phyloP scores from a whole-genome alignment of 768 basidiomycete species.

The Hysterangium stoloniferum region DNA sequence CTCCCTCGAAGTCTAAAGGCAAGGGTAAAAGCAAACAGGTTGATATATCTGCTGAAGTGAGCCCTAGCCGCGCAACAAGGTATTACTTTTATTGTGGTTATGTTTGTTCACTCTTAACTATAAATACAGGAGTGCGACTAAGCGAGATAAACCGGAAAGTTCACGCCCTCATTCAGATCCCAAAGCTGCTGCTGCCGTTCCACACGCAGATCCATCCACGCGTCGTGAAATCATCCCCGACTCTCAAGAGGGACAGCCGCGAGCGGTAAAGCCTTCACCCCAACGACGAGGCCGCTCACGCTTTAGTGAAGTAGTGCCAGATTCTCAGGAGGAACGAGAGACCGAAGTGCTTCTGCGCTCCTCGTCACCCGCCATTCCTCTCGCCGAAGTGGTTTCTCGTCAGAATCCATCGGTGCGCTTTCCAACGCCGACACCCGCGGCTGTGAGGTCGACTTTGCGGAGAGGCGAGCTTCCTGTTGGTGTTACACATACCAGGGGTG shows the following conservation, averaged over 20 bases:
- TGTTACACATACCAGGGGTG: slow-evolving; percentile 8
- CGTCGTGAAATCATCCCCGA: background rate
- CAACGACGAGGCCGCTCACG: background rate
- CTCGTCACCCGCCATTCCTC: slow-evolving; percentile 1
- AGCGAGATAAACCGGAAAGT: background rate
- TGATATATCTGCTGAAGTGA: background rate
- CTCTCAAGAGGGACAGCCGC: background rate
- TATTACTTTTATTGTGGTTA: background rate
- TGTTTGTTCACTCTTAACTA: background rate
- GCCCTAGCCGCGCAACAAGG: background rate
- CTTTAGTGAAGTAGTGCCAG: slow-evolving; percentile 8
- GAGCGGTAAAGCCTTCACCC: background rate
- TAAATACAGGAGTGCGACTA: too few relatives aligned
- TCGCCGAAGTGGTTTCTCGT: background rate
- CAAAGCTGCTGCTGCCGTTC: background rate
- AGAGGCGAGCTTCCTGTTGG: slow-evolving; percentile 8
- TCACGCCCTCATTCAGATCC: background rate
- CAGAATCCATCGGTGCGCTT: background rate
- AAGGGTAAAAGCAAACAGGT: background rate
- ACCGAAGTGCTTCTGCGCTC: background rate
- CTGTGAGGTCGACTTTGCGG: slow-evolving; percentile 6
- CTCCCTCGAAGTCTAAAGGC: background rate
- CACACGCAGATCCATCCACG: background rate
- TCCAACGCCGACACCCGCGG: slow-evolving; percentile 10
- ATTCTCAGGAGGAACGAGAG: slow-evolving; percentile 9